Percentiles rank a stretch among this genome's conserved stretches.
phyloP scores from a whole-genome alignment of 805 yeast genomes.

The Wickerhamomyces ciferrii region DNA sequence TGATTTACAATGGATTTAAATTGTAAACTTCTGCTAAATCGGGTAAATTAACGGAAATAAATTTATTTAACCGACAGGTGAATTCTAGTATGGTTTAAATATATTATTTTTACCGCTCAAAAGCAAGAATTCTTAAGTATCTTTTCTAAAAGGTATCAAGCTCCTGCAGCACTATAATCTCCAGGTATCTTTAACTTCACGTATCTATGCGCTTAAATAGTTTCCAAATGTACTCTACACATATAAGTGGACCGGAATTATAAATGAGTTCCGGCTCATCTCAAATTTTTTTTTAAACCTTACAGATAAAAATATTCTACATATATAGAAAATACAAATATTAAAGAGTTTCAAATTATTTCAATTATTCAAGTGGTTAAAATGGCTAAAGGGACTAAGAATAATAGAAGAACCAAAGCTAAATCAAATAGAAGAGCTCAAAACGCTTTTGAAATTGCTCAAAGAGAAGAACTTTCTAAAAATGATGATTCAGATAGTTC shows the following conservation, averaged over 20 bases:
- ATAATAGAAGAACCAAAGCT: constrained; percentile 20
- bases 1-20: too few relatives aligned
- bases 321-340: not conserved
- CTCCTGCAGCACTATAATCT: too few relatives aligned
- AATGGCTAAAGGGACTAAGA: constrained; percentile 16
- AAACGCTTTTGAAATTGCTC: constrained; percentile 48
- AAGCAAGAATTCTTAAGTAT: too few relatives aligned
- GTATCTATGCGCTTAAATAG: too few relatives aligned
- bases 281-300: constrained; percentile 4
- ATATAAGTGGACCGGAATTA: not conserved
- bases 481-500: constrained; percentile 26
- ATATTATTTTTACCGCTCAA: too few relatives aligned
- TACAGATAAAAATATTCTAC: not conserved
- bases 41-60: too few relatives aligned
- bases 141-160: too few relatives aligned
- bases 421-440: constrained; percentile 33
- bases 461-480: constrained; percentile 29
- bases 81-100: too few relatives aligned
- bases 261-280: constrained; percentile 7
- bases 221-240: too few relatives aligned
- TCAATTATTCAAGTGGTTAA: not conserved
- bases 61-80: too few relatives aligned
- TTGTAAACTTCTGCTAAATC: too few relatives aligned
- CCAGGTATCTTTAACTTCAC: too few relatives aligned
- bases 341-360: not conserved